phyloP scores from a whole-genome alignment of 768 basidiomycete species.

The Suillus tomentosus region DNA sequence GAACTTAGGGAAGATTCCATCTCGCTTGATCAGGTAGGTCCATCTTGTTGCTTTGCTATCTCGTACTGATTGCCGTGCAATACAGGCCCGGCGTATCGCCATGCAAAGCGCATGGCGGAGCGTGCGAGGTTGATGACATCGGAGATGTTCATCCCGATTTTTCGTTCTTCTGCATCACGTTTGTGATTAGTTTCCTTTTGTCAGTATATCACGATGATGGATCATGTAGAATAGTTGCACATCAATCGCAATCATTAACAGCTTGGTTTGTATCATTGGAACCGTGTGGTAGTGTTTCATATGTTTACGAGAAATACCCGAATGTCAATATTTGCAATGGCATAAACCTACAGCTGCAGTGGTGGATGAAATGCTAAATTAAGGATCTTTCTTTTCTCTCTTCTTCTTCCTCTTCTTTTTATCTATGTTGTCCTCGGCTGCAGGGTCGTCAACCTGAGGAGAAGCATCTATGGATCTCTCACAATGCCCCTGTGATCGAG shows the following conservation, averaged over 20 bases:
- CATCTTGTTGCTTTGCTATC: constrained; percentile 2
- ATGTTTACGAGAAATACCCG: not conserved
- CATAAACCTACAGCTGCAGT: not conserved
- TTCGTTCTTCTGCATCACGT: not conserved
- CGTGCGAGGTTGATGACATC: constrained; percentile 48
- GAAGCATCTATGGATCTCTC: constrained; percentile 11
- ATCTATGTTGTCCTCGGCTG: not conserved
- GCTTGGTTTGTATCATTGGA: constrained; percentile 12
- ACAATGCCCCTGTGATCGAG: constrained; percentile 9
- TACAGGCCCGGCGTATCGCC: constrained; percentile 77
- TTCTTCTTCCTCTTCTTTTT: not conserved
- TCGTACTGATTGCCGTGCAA: constrained; percentile 12
- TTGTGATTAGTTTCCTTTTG: not conserved
- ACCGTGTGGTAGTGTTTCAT: not conserved
- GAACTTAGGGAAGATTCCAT: constrained; percentile 84
- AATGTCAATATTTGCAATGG: not conserved
- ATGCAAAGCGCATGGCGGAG: constrained; percentile 91
- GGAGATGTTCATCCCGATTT: not conserved
- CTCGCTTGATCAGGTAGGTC: constrained; percentile 84
- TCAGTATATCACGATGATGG: constrained; percentile 6
- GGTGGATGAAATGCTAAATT: not conserved
- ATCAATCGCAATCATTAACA: constrained; percentile 8
- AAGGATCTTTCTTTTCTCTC: not conserved
- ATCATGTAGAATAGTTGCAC: constrained; percentile 20
- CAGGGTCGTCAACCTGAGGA: not conserved